phyloP scores from a whole-genome alignment of 2,329 filamentous ascomycete species.

The Colletotrichum spaethianum region DNA sequence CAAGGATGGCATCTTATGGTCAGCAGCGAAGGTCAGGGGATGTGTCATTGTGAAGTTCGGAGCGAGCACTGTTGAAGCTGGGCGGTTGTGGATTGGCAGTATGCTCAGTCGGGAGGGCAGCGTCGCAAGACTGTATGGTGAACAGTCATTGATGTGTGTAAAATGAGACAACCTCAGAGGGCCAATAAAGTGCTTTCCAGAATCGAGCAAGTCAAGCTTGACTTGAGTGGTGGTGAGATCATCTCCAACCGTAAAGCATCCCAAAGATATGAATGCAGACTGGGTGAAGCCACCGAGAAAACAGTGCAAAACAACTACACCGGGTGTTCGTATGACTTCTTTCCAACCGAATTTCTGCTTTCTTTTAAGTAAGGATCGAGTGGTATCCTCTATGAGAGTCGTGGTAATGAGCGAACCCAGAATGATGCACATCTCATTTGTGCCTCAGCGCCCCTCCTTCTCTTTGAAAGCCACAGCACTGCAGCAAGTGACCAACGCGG shows the following conservation, averaged over 20 bases:
- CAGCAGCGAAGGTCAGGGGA: constrained; percentile 82
- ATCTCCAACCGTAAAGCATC: neutral
- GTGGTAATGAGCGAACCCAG: neutral
- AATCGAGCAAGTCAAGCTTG: neutral
- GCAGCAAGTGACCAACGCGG: neutral
- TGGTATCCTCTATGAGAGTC: neutral
- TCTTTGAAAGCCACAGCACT: too few relatives aligned
- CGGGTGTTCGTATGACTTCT: too few relatives aligned
- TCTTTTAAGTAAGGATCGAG: neutral
- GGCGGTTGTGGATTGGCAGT: constrained; percentile 81
- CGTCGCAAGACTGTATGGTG: constrained; percentile 80
- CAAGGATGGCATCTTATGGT: constrained; percentile 79
- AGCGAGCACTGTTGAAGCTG: constrained; percentile 84
- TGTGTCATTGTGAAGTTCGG: constrained; percentile 95
- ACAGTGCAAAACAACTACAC: neutral
- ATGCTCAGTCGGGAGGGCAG: constrained; percentile 84
- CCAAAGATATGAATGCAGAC: neutral
- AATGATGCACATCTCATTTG: neutral
- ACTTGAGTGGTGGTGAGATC: neutral
- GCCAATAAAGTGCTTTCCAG: too few relatives aligned
- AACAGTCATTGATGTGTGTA: constrained; percentile 84
- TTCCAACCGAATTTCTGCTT: neutral
- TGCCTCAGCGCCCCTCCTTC: neutral
- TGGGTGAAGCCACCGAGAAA: neutral
- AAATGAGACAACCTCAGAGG: constrained; percentile 7